Conservation (phyloP, 1,284 basidiomycete genomes). For the Apiotrichum mycotoxinovorans region DNA sequence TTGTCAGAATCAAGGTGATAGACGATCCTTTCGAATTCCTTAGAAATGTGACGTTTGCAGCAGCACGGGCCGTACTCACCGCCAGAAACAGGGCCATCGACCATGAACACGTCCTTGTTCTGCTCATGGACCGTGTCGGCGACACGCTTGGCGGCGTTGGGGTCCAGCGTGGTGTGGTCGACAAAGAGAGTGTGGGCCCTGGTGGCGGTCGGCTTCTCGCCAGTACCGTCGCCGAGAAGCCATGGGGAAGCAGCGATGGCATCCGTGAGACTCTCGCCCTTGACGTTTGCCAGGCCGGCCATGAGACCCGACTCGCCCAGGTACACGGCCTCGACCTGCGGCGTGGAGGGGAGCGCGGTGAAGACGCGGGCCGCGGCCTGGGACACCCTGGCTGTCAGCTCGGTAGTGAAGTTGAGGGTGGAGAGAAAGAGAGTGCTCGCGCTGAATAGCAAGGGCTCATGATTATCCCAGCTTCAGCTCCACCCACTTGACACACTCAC, state of each 20-base stretch:
- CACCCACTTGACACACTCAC: conserved; percentile 5
- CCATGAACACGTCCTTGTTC: conserved; percentile 29
- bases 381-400: conserved; percentile 42
- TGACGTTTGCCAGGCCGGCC: conserved; percentile 40
- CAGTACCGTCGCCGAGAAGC: conserved; percentile 7
- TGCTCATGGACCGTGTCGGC: conserved; percentile 31
- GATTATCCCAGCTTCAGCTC: neutral
- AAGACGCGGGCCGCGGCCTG: conserved; percentile 49
- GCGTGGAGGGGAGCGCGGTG: conserved; percentile 54
- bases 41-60: too few relatives aligned
- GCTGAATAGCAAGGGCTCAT: neutral
- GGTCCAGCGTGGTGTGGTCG: conserved; percentile 48
- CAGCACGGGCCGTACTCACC: conserved; percentile 21
- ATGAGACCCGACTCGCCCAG: conserved; percentile 32
- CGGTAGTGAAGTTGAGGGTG: neutral
- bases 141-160: conserved; percentile 35
- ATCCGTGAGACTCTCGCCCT: conserved; percentile 51
- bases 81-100: conserved; percentile 47
- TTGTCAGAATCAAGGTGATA: neutral
- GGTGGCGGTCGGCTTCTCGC: conserved; percentile 1
- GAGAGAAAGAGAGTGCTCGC: neutral
- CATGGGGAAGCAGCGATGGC: conserved; percentile 42
- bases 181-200: conserved; percentile 40
- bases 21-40: neutral
- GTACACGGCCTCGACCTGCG: conserved; percentile 51